Percentiles rank a stretch among this genome's conserved stretches.
These are phyloP conservation scores for Theileria orientalis DNA, from an alignment of 169 alveolate genomes.

Conservation along the genomic window DNA sequence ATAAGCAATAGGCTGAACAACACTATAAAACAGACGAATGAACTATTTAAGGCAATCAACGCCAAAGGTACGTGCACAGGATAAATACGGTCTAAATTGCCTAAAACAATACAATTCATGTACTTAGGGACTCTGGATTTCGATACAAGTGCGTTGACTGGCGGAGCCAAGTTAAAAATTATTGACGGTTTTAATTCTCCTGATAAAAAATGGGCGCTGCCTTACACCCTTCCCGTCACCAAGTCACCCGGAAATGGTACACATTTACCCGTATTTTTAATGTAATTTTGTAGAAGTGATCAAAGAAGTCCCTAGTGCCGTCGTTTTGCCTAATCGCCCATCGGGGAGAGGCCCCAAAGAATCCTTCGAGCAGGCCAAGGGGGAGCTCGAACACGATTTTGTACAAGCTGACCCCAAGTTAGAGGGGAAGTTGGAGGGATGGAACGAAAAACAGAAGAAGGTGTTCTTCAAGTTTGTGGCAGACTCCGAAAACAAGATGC, in stretches of 20 bases:
- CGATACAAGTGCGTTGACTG: not conserved
- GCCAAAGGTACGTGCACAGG: not conserved
- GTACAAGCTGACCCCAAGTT: not conserved
- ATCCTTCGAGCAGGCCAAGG: not conserved
- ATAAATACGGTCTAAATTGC: no score
- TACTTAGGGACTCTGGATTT: not conserved
- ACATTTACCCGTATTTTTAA: not conserved
- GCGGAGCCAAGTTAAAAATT: slow-evolving; percentile 1
- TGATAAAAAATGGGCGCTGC: slow-evolving; percentile 18
- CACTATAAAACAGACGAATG: slow-evolving; percentile 25
- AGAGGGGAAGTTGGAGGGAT: slow-evolving; percentile 7
- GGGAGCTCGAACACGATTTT: not conserved
- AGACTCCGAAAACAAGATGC: slow-evolving; percentile 57
- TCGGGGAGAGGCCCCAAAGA: not conserved
- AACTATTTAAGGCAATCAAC: not conserved
- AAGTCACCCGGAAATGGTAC: slow-evolving; percentile 2
- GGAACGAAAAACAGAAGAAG: slow-evolving; percentile 14
- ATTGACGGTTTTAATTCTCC: not conserved
- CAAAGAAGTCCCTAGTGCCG: not conserved
- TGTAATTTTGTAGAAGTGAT: not conserved
- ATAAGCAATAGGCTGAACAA: slow-evolving; percentile 14
- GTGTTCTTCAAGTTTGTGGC: slow-evolving; percentile 48
- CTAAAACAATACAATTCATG: no score
- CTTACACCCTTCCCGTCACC: slow-evolving; percentile 14
- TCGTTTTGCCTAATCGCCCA: no score